These are phyloP conservation scores for Boletellus dicymbophilus DNA, from an alignment of 1,284 basidiomycete genomes.

Conservation along the genomic window DNA sequence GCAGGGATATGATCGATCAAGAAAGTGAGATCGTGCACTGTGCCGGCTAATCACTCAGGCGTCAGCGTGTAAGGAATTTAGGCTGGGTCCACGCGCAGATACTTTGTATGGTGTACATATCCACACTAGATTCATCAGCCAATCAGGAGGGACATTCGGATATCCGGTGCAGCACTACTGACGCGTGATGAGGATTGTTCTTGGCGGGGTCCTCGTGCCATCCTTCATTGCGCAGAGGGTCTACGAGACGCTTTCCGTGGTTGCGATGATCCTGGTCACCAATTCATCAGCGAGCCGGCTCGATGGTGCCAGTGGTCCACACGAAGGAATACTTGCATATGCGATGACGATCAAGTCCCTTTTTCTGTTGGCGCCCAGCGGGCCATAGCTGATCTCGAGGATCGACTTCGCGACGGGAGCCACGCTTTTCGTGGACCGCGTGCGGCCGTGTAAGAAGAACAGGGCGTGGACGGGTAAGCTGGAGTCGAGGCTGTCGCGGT, in stretches of 20 bases:
- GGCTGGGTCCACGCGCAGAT: conserved; percentile 15
- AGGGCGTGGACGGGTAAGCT: conserved; percentile 45
- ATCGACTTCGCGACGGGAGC: conserved; percentile 33
- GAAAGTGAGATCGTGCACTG: conserved; percentile 75
- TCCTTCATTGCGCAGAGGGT: conserved; percentile 52
- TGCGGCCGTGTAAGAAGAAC: conserved; percentile 67
- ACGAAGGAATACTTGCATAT: conserved; percentile 43
- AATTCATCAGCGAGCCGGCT: not conserved
- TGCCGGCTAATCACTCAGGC: conserved; percentile 53
- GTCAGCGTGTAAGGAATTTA: conserved; percentile 2
- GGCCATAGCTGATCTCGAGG: conserved; percentile 32
- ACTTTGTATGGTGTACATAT: conserved; percentile 78
- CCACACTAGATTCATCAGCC: conserved; percentile 46
- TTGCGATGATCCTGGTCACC: conserved; percentile 72
- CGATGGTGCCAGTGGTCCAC: not conserved
- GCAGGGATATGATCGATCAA: conserved; percentile 81
- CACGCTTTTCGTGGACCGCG: conserved; percentile 27
- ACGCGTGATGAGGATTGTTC: conserved; percentile 69
- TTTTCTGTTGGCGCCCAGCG: conserved; percentile 20
- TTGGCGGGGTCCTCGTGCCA: conserved; percentile 49
- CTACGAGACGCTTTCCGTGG: conserved; percentile 63
- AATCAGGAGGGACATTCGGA: conserved; percentile 3
- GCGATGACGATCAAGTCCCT: conserved; percentile 55
- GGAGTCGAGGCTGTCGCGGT: conserved; percentile 22
- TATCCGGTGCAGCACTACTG: conserved; percentile 30